Evolutionary conservation across 2,329 filamentous ascomycete genomes (phyloP), one percentile per base, ranked within the genome.

Genomic region (Geosmithia flava): DNA sequence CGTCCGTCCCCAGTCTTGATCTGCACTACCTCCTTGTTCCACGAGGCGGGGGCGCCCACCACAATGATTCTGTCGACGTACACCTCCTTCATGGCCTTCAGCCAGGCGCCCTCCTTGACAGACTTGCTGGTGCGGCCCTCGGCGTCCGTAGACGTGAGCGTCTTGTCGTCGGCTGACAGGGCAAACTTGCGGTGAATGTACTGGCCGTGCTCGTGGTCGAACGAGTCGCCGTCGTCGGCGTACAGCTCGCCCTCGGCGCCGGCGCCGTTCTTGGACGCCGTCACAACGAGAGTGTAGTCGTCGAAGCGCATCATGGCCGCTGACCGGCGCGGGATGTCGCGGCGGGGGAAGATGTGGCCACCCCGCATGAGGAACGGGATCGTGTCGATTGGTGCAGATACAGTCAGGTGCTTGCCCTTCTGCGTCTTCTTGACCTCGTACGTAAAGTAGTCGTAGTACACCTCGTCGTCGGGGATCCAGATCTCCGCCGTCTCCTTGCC

Each of bases 391-490:
- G 90, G 87, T 0, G 91, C 87, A 1, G 78, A 67, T 39, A 96
- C 70, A 1, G 78, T 84, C 52, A 87, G 72, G 40, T 68, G 70
- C 62, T 84, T 83, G 53, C 87, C 85, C 52, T 82, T 80, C 20
- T 83, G 76, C 20, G 81, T 82, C 40, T 72, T 65, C 59, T 94
- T 80, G 42, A 80, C 70, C 42, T 83, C 80, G 68, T 88, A 96
- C 57, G 87, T 87, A 61, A 93, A 94, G 70, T 98, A 98, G 66
- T 97, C 87, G 59, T 90, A 98, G 66, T 98, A 97, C 47, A 85
- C 76, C 64, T 94, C 87, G 50, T 84, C 78, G 56, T 97, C 91
- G 1, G 90, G 84, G 48, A 98, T 80, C 68, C 94, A 96, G 49
- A 98, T 78, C 19, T 89, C 82, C 0, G 83, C 80, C 19, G 78